Percentiles rank a stretch among this genome's conserved stretches.
These are phyloP conservation scores for Penicillium sp. DNA, from an alignment of 2,329 filamentous ascomycete genomes.

Conservation along the genomic window DNA sequence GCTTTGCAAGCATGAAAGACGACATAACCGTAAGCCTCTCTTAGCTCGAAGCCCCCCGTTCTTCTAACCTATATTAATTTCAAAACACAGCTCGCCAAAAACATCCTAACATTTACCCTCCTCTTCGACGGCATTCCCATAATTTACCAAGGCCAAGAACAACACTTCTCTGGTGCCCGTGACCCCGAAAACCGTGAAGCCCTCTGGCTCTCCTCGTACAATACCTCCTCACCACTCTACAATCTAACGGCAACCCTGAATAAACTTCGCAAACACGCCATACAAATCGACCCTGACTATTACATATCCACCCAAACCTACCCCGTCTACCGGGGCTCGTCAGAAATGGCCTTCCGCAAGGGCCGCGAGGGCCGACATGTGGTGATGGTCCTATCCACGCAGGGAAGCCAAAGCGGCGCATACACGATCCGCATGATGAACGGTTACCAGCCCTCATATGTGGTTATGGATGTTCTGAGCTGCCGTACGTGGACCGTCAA, in stretches of 20 bases:
- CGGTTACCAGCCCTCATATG: conserved; percentile 30
- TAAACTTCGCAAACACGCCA: conserved; percentile 48
- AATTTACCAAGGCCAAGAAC: conserved; percentile 70
- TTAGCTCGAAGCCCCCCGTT: conserved; percentile 29
- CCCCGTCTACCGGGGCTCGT: conserved; percentile 47
- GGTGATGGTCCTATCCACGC: conserved; percentile 51
- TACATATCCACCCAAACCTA: conserved; percentile 47
- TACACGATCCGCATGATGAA: conserved; percentile 38
- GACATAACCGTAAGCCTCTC: conserved; percentile 46
- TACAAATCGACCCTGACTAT: conserved; percentile 42
- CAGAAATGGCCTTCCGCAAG: conserved; percentile 52
- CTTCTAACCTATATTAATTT: neutral
- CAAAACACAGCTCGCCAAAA: conserved; percentile 56
- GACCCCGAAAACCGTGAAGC: conserved; percentile 59
- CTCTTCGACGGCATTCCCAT: conserved; percentile 66
- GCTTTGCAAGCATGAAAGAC: conserved; percentile 57
- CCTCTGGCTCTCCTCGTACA: conserved; percentile 59
- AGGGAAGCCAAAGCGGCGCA: conserved; percentile 36
- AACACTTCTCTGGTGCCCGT: conserved; percentile 58
- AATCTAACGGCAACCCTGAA: conserved; percentile 46
- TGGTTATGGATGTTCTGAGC: conserved; percentile 34
- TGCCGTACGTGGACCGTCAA: conserved; percentile 35
- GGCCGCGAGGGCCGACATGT: conserved; percentile 48
- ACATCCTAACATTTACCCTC: conserved; percentile 66
- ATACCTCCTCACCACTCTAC: conserved; percentile 47